Conservation (phyloP, 2,329 filamentous ascomycete genomes). For the Colletotrichum scovillei region DNA sequence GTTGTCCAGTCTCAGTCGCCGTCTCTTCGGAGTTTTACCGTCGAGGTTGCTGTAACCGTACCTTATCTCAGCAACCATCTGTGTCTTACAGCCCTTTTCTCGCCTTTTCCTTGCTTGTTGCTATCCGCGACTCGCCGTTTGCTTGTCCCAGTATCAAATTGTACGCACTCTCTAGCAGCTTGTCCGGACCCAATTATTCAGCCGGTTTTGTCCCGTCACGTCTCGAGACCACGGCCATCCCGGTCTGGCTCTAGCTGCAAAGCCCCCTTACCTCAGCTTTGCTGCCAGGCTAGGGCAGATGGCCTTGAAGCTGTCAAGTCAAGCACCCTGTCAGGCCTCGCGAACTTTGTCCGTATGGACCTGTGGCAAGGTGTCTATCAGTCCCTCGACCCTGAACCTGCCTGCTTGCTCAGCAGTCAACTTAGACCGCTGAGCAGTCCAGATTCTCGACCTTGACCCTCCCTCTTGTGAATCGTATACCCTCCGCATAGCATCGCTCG, state of each 20-base stretch:
- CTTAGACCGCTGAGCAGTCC: too few relatives aligned
- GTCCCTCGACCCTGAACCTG: background rate
- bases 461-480: conserved; percentile 17
- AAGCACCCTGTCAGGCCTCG: background rate
- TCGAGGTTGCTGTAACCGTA: background rate
- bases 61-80: background rate
- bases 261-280: background rate
- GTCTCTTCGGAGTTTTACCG: background rate
- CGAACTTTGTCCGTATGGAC: background rate
- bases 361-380: background rate
- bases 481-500: background rate
- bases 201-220: background rate
- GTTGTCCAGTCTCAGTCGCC: background rate
- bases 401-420: background rate
- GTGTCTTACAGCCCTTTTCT: background rate
- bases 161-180: background rate
- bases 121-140: background rate
- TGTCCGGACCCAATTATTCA: background rate
- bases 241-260: background rate
- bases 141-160: background rate
- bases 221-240: background rate
- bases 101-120: background rate
- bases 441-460: background rate
- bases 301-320: background rate
- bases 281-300: background rate